A percentile compares a stretch with the other conserved stretches of the same genome.
Conservation (phyloP, 306 rosid species). For the Delonix regia region DNA sequence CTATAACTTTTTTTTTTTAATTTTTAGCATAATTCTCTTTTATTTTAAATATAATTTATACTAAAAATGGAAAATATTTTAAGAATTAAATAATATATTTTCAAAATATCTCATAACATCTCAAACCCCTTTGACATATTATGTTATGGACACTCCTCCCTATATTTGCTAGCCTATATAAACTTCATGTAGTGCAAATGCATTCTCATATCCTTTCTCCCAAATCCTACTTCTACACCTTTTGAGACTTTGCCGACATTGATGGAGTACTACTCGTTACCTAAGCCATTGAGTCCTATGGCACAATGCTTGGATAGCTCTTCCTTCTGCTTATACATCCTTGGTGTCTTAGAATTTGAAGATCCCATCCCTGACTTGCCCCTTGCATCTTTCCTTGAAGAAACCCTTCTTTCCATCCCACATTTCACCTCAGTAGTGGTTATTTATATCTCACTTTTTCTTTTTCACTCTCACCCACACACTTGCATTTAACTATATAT, state of each 20-base stretch:
- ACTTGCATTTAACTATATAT: no score
- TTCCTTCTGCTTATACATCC: neutral
- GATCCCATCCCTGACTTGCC: neutral
- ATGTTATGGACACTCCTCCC: no score
- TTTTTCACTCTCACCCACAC: neutral
- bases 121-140: no score
- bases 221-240: neutral
- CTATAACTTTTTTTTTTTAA: no score
- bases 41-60: no score
- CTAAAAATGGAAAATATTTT: no score
- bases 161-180: neutral
- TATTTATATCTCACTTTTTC: neutral
- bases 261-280: neutral
- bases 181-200: neutral
- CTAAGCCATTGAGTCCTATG: conserved; percentile 7
- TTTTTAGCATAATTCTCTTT: no score
- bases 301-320: conserved; percentile 5
- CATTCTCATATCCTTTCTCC: neutral
- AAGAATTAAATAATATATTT: no score
- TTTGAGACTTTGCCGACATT: neutral
- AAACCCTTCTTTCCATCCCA: neutral
- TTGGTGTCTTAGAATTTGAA: neutral
- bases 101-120: no score
- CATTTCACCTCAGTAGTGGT: neutral
- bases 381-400: neutral